Base-by-base conservation (phyloP, 176 grass and related monocot genomes). In the Neostapfia colusana region DNA sequence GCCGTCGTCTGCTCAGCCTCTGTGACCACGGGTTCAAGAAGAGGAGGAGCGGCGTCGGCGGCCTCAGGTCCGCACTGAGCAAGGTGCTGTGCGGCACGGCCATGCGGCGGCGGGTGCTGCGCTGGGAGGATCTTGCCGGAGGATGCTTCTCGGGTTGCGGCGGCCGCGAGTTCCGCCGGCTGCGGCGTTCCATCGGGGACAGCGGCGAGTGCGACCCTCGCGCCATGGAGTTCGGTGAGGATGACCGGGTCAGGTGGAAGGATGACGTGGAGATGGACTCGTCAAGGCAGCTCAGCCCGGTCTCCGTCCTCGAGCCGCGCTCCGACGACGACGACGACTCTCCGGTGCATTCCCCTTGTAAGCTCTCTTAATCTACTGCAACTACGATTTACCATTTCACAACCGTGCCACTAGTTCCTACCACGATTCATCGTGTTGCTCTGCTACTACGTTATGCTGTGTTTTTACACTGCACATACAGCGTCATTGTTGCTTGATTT, bases 271-370 rank as follows among this genome's bases (percentile, higher is more conserved):
- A 85, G 70, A 37, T 83, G 25, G 81, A 77, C 75, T 66, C 72
- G 27, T 89, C 87, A 36, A 72, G 85, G 69, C 95, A 98, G 82
- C 95, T 88, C 34, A 99, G 96, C 81, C 92, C 96, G 62, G 78
- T 99, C 44, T 99, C 96, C 26, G 92, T 99, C 27, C 86, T 99
- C 42, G 96, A 95, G n/a, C 74, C 85, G 59, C 92, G 62, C 39
- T 95, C 83, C 18, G 85, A 88, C 70, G 82, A 85, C 26, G 82
- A 85, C 26, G 90, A 74, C 2, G 31, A 31, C 1, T 90, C 79
- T 28, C 82, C 88, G 0, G 58, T 37, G 27, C 82, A 76, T 65
- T 70, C 64, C 24, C 24, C 2, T 3, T 80, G 86, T 89, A 89
- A 81, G 77, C 55, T 28, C 53, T 10, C 61, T 5, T 0, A 54